phyloP scores from a whole-genome alignment of 176 grass and related monocot genomes.

The Canna indica region DNA sequence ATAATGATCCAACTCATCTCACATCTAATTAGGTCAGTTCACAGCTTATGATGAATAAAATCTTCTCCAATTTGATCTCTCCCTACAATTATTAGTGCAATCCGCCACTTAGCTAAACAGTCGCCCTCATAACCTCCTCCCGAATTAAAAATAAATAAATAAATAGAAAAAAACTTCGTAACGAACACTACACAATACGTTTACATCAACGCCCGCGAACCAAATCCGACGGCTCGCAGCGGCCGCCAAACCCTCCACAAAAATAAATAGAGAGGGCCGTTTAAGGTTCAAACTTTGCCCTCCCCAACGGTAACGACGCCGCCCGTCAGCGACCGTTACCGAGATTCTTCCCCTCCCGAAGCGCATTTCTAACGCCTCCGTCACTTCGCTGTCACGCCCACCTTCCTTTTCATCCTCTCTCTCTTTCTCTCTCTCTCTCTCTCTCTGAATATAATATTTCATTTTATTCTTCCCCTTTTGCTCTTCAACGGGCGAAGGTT shows the following conservation, averaged over 20 bases:
- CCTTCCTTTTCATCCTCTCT: background rate
- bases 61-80: too few species aligned
- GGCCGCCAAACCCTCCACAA: background rate
- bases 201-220: too few species aligned
- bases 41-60: too few species aligned
- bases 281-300: slow-evolving; percentile 50
- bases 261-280: slow-evolving; percentile 25
- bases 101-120: background rate
- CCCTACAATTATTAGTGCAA: too few species aligned
- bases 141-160: background rate
- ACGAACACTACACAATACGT: background rate
- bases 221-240: background rate
- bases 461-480: slow-evolving; percentile 3
- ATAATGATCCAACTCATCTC: too few species aligned
- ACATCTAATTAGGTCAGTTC: too few species aligned
- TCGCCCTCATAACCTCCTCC: background rate
- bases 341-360: background rate
- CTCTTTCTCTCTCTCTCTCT: background rate
- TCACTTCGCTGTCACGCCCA: background rate
- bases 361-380: background rate
- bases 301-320: slow-evolving; percentile 31
- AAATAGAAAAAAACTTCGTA: background rate
- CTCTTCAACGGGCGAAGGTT: slow-evolving; percentile 70
- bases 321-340: slow-evolving; percentile 26
- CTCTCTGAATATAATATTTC: background rate